phyloP scores from a whole-genome alignment of 768 basidiomycete genomes.

The Cystobasidium onofrii region DNA sequence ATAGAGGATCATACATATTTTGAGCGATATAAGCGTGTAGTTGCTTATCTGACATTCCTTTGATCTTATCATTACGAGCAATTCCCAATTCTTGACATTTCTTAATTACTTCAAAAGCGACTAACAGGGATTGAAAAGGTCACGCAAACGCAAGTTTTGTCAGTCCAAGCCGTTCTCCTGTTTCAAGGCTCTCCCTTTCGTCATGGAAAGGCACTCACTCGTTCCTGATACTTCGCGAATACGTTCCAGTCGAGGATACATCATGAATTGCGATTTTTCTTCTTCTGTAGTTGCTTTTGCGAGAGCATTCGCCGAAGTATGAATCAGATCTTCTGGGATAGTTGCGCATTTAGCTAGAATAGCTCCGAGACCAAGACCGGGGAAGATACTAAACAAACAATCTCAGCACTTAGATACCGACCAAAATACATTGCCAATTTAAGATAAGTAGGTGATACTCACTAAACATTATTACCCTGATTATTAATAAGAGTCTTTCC shows the following conservation, averaged over 20 bases:
- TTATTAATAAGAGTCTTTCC: constrained; percentile 62
- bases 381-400: constrained; percentile 46
- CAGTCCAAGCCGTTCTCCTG: too few species aligned
- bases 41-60: constrained; percentile 31
- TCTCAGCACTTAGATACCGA: too few species aligned
- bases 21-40: constrained; percentile 34
- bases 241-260: constrained; percentile 77
- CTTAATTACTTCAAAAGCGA: constrained; percentile 14
- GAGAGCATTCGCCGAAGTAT: constrained; percentile 73
- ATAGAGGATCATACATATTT: constrained; percentile 38
- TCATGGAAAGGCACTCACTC: constrained; percentile 63
- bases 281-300: constrained; percentile 63
- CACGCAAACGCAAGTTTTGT: too few species aligned
- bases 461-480: constrained; percentile 87
- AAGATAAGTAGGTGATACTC: too few species aligned
- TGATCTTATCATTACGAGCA: constrained; percentile 37
- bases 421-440: too few species aligned
- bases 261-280: constrained; percentile 58
- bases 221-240: constrained; percentile 71
- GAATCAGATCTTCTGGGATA: constrained; percentile 81
- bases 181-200: too few species aligned
- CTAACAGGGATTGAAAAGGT: too few species aligned
- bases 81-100: constrained; percentile 34
- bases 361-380: constrained; percentile 55
- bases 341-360: constrained; percentile 61